phyloP scores from a whole-genome alignment of 345 rosid genomes.

The Cardamine resedifolia region DNA sequence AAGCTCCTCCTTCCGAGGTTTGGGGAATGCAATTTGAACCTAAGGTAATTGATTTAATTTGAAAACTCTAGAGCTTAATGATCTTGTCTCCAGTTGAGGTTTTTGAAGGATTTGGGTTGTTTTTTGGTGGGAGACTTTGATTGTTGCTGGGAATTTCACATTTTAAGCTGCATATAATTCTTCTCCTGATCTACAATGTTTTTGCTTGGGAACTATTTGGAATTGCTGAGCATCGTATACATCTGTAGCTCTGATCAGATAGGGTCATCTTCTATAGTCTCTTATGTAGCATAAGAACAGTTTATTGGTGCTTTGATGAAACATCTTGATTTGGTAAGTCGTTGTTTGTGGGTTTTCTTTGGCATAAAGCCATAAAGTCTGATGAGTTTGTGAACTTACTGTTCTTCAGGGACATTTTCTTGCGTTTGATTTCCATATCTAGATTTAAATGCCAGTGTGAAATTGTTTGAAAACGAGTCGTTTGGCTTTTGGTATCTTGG shows the following conservation, averaged over 20 bases:
- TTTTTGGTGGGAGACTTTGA: background rate
- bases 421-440: no score
- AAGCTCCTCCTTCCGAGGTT: conserved; percentile 96
- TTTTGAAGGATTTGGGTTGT: background rate
- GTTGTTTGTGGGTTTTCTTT: no score
- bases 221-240: background rate
- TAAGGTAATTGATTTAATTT: conserved; percentile 44
- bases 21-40: conserved; percentile 98
- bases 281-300: background rate
- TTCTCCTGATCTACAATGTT: background rate
- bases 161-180: background rate
- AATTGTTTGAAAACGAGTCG: no score
- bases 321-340: conserved; percentile 1
- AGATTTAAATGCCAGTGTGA: no score
- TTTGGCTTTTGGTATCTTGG: no score
- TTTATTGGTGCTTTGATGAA: background rate
- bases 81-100: background rate
- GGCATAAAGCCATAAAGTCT: no score
- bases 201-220: background rate
- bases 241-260: conserved; percentile 17
- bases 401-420: no score
- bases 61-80: background rate
- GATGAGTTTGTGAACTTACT: no score
- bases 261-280: background rate
- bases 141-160: background rate